Conservation (phyloP, 352 stramenopile species). For the Pythium diclinum region DNA sequence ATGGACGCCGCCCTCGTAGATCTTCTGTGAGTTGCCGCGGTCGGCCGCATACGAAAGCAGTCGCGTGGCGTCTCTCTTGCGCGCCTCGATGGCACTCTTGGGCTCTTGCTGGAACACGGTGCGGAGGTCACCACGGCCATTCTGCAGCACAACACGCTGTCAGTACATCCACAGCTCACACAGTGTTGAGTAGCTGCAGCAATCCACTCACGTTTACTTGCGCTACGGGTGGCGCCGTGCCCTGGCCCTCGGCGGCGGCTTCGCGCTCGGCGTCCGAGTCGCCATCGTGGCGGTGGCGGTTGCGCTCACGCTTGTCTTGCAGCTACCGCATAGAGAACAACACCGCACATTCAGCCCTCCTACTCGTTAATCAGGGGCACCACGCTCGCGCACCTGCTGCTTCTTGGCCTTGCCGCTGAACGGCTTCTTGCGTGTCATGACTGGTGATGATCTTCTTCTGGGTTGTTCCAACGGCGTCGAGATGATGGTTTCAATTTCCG, state of each 20-base stretch:
- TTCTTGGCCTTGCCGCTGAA: conserved; percentile 89
- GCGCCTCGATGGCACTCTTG: conserved; percentile 48
- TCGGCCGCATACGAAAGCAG: conserved; percentile 54
- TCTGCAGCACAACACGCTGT: conserved; percentile 8
- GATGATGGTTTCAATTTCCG: neutral
- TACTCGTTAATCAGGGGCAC: neutral
- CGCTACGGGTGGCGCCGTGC: neutral
- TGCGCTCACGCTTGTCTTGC: conserved; percentile 69
- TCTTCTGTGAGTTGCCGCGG: conserved; percentile 64
- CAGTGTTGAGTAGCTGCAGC: neutral
- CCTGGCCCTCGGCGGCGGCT: neutral
- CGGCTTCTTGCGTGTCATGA: conserved; percentile 60
- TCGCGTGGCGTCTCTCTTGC: conserved; percentile 70
- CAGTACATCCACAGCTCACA: neutral
- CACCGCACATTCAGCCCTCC: neutral
- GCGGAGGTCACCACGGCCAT: conserved; percentile 48
- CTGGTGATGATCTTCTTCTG: neutral
- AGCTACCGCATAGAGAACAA: conserved; percentile 35
- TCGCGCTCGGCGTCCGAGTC: conserved; percentile 27
- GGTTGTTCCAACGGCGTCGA: neutral
- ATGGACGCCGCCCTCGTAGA: conserved; percentile 66
- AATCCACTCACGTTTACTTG: neutral
- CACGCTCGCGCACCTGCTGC: conserved; percentile 44
- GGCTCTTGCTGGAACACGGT: conserved; percentile 71
- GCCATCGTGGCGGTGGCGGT: conserved; percentile 35